These are phyloP conservation scores for Ambrosiella cleistominuta DNA, from an alignment of 2,329 filamentous ascomycete genomes.

Conservation along the genomic window DNA sequence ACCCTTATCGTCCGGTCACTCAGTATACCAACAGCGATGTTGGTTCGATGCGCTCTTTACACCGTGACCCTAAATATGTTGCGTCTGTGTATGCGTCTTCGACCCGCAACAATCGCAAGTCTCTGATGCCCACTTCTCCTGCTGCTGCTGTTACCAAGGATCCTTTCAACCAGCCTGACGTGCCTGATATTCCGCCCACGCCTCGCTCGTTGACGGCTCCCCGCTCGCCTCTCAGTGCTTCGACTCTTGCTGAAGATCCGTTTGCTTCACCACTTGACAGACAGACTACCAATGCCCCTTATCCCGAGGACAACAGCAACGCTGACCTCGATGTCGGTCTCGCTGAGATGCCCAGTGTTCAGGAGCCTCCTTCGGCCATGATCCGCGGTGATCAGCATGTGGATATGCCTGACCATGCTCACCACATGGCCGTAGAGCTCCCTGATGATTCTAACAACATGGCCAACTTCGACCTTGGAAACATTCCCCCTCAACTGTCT, in stretches of 20 bases:
- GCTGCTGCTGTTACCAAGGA: slow-evolving; percentile 7
- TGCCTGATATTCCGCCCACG: slow-evolving; percentile 7
- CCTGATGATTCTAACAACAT: slow-evolving; percentile 2
- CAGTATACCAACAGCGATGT: slow-evolving; percentile 40
- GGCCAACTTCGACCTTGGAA: not conserved
- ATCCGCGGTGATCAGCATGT: slow-evolving; percentile 17
- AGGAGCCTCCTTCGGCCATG: slow-evolving; percentile 21
- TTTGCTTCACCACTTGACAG: slow-evolving; percentile 9
- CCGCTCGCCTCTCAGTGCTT: not conserved
- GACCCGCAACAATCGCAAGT: slow-evolving; percentile 21
- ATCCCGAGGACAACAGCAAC: slow-evolving; percentile 19
- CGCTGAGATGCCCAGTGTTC: slow-evolving; percentile 20
- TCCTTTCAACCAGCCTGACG: slow-evolving; percentile 4
- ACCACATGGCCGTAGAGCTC: slow-evolving; percentile 6
- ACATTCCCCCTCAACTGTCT: slow-evolving; percentile 3
- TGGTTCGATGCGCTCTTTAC: slow-evolving; percentile 37
- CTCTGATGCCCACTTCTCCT: slow-evolving; percentile 28
- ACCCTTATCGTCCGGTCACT: slow-evolving; percentile 58
- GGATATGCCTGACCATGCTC: slow-evolving; percentile 11
- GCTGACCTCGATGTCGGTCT: slow-evolving; percentile 15
- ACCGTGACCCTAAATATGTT: slow-evolving; percentile 21
- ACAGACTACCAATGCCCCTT: slow-evolving; percentile 15
- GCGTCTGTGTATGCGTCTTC: slow-evolving; percentile 30
- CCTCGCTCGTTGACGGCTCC: slow-evolving; percentile 2
- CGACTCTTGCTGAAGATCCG: slow-evolving; percentile 8